phyloP scores from a whole-genome alignment of 208 protist genomes.

The Leishmania major region DNA sequence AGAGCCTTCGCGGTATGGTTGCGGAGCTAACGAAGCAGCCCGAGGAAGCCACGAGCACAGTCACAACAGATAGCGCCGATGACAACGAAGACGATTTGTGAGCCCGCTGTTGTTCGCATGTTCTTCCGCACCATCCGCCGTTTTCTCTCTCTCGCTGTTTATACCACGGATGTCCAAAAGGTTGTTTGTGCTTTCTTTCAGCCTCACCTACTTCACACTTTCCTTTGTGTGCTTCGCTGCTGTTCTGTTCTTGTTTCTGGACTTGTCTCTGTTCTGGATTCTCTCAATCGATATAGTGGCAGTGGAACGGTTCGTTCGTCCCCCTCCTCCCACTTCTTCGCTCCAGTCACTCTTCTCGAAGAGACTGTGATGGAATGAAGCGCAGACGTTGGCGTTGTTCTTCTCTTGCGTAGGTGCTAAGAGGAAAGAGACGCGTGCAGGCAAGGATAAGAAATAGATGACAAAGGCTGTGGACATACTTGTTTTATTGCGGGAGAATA shows the following conservation, averaged over 20 bases:
- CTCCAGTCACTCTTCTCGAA: constrained; percentile 3
- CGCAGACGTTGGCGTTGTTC: neutral
- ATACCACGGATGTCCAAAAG: neutral
- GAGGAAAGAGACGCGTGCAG: neutral
- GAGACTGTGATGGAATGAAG: neutral
- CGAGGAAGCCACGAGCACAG: constrained; percentile 6
- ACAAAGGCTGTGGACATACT: neutral
- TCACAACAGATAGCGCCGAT: neutral
- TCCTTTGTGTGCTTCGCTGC: neutral
- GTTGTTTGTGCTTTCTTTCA: neutral
- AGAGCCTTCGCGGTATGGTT: constrained; percentile 49
- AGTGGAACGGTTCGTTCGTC: neutral
- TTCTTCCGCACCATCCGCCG: neutral
- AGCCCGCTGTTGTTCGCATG: neutral
- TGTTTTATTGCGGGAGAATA: neutral
- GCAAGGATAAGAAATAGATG: too few species aligned
- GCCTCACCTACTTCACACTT: neutral
- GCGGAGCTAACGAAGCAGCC: constrained; percentile 17
- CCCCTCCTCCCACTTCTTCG: neutral
- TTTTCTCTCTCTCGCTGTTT: neutral
- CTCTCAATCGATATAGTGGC: neutral
- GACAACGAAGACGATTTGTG: constrained; percentile 1
- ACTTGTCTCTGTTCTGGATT: neutral
- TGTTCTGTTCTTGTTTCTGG: neutral
- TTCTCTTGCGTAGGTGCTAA: neutral